These are phyloP conservation scores for Fagus crenata DNA, from an alignment of 306 rosid genomes.

Conservation along the genomic window DNA sequence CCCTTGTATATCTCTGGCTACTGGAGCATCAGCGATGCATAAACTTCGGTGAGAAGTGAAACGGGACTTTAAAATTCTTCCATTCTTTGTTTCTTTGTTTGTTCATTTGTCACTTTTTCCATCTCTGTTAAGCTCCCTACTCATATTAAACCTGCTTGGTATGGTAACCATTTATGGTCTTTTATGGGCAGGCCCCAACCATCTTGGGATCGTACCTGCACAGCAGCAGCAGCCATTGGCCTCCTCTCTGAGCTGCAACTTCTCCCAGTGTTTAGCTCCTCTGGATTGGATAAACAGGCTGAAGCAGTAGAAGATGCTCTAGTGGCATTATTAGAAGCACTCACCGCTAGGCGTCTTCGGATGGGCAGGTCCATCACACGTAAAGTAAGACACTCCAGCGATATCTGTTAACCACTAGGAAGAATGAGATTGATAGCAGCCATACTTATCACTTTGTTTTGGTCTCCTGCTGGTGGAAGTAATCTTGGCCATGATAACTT, in stretches of 20 bases:
- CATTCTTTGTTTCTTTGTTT: neutral
- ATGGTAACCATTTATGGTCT: slow-evolving; percentile 14
- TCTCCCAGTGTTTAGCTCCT: slow-evolving; percentile 54
- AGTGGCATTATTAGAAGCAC: slow-evolving; percentile 64
- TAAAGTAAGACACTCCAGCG: slow-evolving; percentile 55
- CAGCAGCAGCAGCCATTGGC: slow-evolving; percentile 82
- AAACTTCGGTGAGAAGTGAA: slow-evolving; percentile 72
- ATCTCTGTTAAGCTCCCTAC: neutral
- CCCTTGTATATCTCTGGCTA: slow-evolving; percentile 67
- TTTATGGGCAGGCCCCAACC: slow-evolving; percentile 79
- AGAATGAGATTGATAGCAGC: slow-evolving; percentile 3
- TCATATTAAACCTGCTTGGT: slow-evolving; percentile 19
- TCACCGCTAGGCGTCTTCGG: slow-evolving; percentile 73
- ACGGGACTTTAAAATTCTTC: neutral
- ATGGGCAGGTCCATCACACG: slow-evolving; percentile 94
- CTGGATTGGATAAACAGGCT: slow-evolving; percentile 58
- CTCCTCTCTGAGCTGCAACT: slow-evolving; percentile 75
- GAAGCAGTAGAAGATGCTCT: slow-evolving; percentile 69
- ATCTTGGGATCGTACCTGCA: slow-evolving; percentile 95
- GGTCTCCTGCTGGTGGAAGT: neutral
- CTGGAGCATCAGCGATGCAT: slow-evolving; percentile 89
- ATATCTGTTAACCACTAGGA: slow-evolving; percentile 45
- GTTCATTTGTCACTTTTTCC: neutral
- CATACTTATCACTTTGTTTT: neutral
- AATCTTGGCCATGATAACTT: too few relatives aligned